These are phyloP conservation scores for Calonectria honghensis DNA, from an alignment of 2,329 filamentous ascomycete genomes.

Conservation along the genomic window DNA sequence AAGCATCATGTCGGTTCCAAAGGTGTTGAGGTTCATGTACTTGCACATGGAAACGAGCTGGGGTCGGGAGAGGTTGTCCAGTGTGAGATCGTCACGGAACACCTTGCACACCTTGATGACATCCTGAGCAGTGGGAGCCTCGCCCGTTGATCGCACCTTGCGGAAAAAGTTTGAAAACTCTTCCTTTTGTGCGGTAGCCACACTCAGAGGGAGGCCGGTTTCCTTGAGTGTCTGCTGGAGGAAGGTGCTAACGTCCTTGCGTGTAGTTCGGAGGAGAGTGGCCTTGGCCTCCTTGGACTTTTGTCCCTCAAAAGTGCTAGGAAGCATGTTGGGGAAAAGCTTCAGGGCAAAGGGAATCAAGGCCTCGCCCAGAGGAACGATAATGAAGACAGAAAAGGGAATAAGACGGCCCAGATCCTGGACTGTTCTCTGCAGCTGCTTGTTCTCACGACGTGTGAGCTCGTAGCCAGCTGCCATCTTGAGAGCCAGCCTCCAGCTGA, in stretches of 20 bases:
- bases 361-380: slow-evolving; percentile 96
- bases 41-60: slow-evolving; percentile 98
- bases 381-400: slow-evolving; percentile 97
- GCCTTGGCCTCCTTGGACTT: slow-evolving; percentile 94
- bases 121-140: slow-evolving; percentile 90
- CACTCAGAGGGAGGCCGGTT: slow-evolving; percentile 91
- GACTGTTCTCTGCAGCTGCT: slow-evolving; percentile 94
- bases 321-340: slow-evolving; percentile 97
- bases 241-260: slow-evolving; percentile 95
- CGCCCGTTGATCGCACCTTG: slow-evolving; percentile 93
- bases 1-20: slow-evolving; percentile 98
- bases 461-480: slow-evolving; percentile 99
- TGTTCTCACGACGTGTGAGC: slow-evolving; percentile 92
- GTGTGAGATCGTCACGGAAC: slow-evolving; percentile 97
- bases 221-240: slow-evolving; percentile 91
- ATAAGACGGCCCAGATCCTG: slow-evolving; percentile 94
- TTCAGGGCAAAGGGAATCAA: slow-evolving; percentile 93
- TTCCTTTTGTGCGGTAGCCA: slow-evolving; percentile 89
- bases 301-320: slow-evolving; percentile 96
- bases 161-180: slow-evolving; percentile 98
- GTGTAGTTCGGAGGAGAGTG: slow-evolving; percentile 84
- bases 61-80: slow-evolving; percentile 96
- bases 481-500: slow-evolving; percentile 91
- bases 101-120: slow-evolving; percentile 99
- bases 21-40: slow-evolving; percentile 98